Evolutionary conservation across 768 basidiomycete species (phyloP), one percentile per base, ranked within the genome.

Genomic region (Mrakia frigida): DNA sequence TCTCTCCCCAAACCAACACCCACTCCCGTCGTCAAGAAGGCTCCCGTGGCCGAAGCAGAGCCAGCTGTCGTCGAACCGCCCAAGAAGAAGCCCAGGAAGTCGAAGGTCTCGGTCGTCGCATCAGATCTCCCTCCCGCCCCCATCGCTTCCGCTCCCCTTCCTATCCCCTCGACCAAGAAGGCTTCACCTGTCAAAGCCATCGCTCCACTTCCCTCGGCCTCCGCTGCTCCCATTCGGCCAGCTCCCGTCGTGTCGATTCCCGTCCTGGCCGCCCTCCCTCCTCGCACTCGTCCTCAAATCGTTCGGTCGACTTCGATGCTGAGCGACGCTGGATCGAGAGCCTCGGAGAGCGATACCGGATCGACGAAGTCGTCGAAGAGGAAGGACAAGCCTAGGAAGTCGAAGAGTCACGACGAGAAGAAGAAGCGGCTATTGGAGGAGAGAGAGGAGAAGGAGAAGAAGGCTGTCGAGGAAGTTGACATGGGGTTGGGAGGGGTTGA

Each of bases 381-480:
- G 39, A 68, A 68, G 65, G n/a, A 37, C 18, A 68, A 68, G 65
- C 37, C 65, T 16, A 37, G 65, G 25, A 39, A 39, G 65, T 68
- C 65, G 37, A 37, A 68, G 37, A 39, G 39, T 10, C 39, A 68
- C 65, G 65, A 68, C 23, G 65, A 35, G 65, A 68, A 39, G 65
- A 35, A 39, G 35, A 39, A n/a, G 37, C 35, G 65, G 39, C 39
- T 68, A 7, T 13, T 68, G 18, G 65, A 68, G 39, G 65, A 68
- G 37, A 68, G 65, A 39, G 65, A 68, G 65, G 65, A 68, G 65
- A 68, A 41, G 65, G 65, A 68, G 39, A 68, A 37, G 37, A 68
- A n/a, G 65, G 65, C 65, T 6, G 37, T 39, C 18, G 65, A 68
- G 65, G 65, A 68, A 23, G 65, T 68, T 23, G 65, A 68, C 25